Evolutionary conservation across 1,284 basidiomycete species (phyloP).

Genomic region (Peniophora sp.): DNA sequence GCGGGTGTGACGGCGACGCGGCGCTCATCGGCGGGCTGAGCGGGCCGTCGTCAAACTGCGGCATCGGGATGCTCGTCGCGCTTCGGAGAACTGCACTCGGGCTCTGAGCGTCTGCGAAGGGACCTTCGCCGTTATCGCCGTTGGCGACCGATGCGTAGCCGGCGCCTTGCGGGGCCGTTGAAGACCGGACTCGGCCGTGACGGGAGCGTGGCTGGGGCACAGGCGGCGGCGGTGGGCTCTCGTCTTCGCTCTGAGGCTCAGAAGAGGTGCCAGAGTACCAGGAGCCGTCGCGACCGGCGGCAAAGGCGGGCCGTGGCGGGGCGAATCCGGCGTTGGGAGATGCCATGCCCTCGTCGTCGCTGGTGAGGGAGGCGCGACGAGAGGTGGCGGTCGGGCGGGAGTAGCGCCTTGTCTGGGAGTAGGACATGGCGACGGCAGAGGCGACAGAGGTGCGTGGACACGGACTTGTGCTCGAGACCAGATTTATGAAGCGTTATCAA

Average conservation of each 20-base stretch:
- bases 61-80: neutral
- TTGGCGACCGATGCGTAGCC: constrained; percentile 14
- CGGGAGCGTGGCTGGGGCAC: constrained; percentile 10
- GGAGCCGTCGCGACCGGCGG: constrained; percentile 16
- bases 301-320: constrained; percentile 21
- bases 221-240: constrained; percentile 5
- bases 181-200: constrained; percentile 16
- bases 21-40: constrained; percentile 1
- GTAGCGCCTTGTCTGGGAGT: constrained; percentile 1
- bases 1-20: neutral
- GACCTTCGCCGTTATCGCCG: constrained; percentile 2
- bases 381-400: neutral
- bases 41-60: constrained; percentile 2
- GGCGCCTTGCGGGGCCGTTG: constrained; percentile 11
- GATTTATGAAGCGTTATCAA: neutral
- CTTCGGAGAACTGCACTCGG: constrained; percentile 5
- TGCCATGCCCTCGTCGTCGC: neutral
- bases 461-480: too few relatives aligned
- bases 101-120: constrained; percentile 2
- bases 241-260: constrained; percentile 14
- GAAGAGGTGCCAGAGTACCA: constrained; percentile 14
- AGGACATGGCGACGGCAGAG: constrained; percentile 5
- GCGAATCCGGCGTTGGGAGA: constrained; percentile 11
- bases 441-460: neutral
- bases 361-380: neutral